These are phyloP conservation scores for Tripidium arundinaceum DNA, from an alignment of 202 grass and related monocot genomes.

Conservation along the genomic window DNA sequence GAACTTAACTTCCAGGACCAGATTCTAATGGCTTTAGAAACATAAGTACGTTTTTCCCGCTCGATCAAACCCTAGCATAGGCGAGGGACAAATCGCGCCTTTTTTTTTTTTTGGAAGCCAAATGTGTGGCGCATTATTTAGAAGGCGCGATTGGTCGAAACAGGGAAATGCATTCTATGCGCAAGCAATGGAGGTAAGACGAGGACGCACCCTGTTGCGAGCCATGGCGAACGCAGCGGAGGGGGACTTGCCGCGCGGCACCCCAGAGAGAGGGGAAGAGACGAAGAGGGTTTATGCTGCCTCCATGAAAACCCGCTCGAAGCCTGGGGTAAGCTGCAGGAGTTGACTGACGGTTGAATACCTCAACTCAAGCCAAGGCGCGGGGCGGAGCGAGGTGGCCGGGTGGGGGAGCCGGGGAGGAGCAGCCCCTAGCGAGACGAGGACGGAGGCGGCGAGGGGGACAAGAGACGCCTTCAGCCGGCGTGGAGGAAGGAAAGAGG, in stretches of 20 bases:
- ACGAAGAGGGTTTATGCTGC: background rate
- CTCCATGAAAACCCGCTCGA: background rate
- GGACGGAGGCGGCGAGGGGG: background rate
- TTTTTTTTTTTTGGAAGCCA: background rate
- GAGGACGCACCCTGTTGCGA: slow-evolving; percentile 36
- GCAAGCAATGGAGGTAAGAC: background rate
- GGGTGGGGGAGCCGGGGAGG: background rate
- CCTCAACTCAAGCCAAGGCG: background rate
- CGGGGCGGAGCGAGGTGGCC: background rate
- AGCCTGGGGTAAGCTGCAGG: background rate
- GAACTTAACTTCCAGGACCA: background rate
- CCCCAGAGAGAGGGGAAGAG: background rate
- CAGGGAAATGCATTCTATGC: background rate
- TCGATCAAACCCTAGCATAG: slow-evolving; percentile 1
- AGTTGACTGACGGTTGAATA: background rate
- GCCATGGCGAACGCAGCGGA: slow-evolving; percentile 17
- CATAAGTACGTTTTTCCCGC: background rate
- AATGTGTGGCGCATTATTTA: background rate
- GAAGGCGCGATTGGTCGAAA: background rate
- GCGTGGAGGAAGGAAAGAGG: background rate
- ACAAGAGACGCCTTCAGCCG: background rate
- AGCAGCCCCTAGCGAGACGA: background rate
- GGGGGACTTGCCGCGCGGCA: background rate
- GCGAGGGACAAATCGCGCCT: background rate
- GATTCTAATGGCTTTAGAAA: background rate